A percentile compares a stretch with the other conserved stretches of the same genome.
Evolutionary conservation across 257 asterid species (phyloP).

Genomic region (Solanum bulbocastanum): DNA sequence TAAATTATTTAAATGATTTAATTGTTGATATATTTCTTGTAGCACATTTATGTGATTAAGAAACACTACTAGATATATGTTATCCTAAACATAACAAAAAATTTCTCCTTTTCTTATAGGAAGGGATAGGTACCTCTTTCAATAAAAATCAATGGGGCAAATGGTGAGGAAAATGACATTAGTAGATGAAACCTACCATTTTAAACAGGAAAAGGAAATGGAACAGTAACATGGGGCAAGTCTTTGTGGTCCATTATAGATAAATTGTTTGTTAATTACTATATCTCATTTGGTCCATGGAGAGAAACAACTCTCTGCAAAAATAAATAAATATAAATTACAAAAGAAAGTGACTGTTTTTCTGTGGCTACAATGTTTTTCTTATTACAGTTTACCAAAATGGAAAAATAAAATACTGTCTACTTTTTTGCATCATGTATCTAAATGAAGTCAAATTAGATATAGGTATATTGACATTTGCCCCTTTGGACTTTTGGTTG

Average conservation of each 20-base stretch:
- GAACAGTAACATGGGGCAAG: not conserved
- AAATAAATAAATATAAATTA: not conserved
- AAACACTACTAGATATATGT: not conserved
- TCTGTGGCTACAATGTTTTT: not conserved
- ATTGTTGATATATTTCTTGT: not conserved
- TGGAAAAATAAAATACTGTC: not conserved
- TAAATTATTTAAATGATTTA: not conserved
- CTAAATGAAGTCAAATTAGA: not conserved
- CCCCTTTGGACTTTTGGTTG: not conserved
- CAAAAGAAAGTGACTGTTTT: not conserved
- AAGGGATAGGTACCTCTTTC: constrained; percentile 1
- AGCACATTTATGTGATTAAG: not conserved
- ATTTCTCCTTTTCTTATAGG: not conserved
- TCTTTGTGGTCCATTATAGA: not conserved
- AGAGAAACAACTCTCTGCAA: not conserved
- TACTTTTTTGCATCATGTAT: not conserved
- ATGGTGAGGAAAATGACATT: constrained; percentile 35
- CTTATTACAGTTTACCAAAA: not conserved
- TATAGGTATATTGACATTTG: not conserved
- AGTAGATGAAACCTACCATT: constrained; percentile 11
- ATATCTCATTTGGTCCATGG: not conserved
- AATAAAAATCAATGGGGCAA: constrained; percentile 18
- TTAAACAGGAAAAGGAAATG: not conserved
- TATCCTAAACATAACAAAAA: constrained; percentile 1
- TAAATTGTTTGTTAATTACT: not conserved